These are phyloP conservation scores for Cyberlindnera maritima DNA, from an alignment of 805 yeast species.

Conservation along the genomic window DNA sequence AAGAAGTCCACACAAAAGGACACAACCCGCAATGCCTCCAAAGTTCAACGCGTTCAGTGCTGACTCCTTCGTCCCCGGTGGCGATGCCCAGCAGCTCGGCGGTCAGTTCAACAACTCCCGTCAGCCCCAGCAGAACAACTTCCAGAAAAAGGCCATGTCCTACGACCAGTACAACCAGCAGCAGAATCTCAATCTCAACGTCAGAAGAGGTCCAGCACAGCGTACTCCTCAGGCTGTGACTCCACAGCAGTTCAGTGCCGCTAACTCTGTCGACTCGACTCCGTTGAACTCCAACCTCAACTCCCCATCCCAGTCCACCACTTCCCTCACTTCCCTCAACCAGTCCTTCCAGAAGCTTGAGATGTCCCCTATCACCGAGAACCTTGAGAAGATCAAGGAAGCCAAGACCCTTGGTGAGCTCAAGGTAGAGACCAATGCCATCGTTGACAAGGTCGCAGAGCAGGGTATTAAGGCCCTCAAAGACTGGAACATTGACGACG, in stretches of 20 bases:
- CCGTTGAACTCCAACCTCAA: constrained; percentile 25
- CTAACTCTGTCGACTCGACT: constrained; percentile 22
- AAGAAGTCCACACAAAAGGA: background rate
- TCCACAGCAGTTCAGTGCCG: constrained; percentile 15
- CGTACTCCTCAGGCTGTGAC: constrained; percentile 1
- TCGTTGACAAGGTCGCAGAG: constrained; percentile 47
- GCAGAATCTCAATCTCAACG: constrained; percentile 16
- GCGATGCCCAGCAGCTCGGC: constrained; percentile 8
- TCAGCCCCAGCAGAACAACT: constrained; percentile 7
- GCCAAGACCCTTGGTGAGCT: constrained; percentile 34
- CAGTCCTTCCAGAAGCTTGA: constrained; percentile 66
- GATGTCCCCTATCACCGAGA: constrained; percentile 62
- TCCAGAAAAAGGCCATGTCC: constrained; percentile 25
- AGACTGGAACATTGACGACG: constrained; percentile 65
- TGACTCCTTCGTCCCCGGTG: constrained; percentile 31
- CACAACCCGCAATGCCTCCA: constrained; percentile 34
- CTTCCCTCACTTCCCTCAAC: constrained; percentile 70
- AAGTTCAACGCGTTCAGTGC: constrained; percentile 37
- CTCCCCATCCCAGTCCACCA: constrained; percentile 55
- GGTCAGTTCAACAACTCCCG: background rate
- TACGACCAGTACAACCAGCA: constrained; percentile 25
- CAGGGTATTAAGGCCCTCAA: constrained; percentile 46
- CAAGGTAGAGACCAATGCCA: constrained; percentile 31
- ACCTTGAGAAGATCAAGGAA: constrained; percentile 49
- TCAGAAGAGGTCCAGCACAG: constrained; percentile 16